Evolutionary conservation across 345 rosid species (phyloP).

Genomic region (Aquilaria malaccensis): DNA sequence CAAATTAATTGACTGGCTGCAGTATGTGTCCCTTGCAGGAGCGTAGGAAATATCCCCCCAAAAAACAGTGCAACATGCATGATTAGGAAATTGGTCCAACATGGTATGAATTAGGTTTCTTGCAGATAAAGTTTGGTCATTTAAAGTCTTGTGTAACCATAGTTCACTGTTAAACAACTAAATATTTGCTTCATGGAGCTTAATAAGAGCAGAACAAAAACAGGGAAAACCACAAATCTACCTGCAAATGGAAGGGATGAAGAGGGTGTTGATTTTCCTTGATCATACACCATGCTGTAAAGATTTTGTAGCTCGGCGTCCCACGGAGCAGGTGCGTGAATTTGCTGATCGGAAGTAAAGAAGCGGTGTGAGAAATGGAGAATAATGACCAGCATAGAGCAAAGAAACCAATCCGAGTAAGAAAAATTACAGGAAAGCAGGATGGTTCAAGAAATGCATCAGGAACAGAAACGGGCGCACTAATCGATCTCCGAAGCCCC

Average conservation of each 20-base stretch:
- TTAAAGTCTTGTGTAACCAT: neutral
- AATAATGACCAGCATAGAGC: neutral
- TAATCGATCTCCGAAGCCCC: constrained; percentile 35
- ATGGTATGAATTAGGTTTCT: neutral
- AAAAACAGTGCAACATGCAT: too few species aligned
- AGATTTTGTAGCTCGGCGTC: constrained; percentile 57
- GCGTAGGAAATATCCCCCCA: too few species aligned
- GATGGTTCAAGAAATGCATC: constrained; percentile 38
- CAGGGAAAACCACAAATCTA: constrained; percentile 10
- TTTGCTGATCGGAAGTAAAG: constrained; percentile 31
- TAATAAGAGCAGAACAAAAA: constrained; percentile 13
- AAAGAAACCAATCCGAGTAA: constrained; percentile 2
- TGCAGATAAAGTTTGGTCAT: constrained; percentile 18
- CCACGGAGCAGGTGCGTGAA: constrained; percentile 50
- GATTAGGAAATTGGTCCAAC: too few species aligned
- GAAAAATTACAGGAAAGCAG: constrained; percentile 41
- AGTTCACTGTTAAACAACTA: constrained; percentile 22
- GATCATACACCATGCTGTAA: constrained; percentile 50
- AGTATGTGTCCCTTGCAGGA: too few species aligned
- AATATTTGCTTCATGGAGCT: constrained; percentile 19
- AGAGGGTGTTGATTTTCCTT: constrained; percentile 29
- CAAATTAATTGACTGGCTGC: too few species aligned
- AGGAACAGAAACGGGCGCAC: constrained; percentile 39
- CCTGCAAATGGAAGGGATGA: constrained; percentile 49
- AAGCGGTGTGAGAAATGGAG: neutral